Evolutionary conservation across 495 filamentous ascomycete genomes (phyloP).

Genomic region (Sabuloglossum arenarium): DNA sequence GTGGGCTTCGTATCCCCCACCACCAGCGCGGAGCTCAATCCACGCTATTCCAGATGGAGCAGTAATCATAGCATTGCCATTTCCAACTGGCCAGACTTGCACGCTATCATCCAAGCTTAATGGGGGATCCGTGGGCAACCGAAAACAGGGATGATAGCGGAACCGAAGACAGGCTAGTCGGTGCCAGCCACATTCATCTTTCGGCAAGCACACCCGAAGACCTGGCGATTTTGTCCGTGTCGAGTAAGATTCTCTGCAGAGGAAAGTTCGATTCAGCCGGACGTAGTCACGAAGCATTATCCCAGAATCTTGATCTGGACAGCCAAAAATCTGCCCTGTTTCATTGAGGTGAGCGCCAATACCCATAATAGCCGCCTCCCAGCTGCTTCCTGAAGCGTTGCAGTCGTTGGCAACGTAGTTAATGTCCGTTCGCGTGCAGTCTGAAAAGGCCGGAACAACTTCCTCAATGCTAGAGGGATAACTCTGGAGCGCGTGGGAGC

Average conservation of each 20-base stretch:
- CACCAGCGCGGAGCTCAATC: slow-evolving; percentile 60
- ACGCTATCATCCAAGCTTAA: slow-evolving; percentile 42
- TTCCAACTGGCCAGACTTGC: slow-evolving; percentile 73
- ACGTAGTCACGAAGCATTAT: slow-evolving; percentile 81
- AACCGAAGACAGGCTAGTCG: slow-evolving; percentile 72
- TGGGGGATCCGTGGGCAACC: slow-evolving; percentile 50
- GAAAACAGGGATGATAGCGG: slow-evolving; percentile 78
- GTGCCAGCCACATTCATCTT: slow-evolving; percentile 79
- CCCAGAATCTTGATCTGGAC: slow-evolving; percentile 68
- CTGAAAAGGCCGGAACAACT: slow-evolving; percentile 62
- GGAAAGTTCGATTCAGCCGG: slow-evolving; percentile 62
- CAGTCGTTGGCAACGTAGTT: slow-evolving; percentile 64
- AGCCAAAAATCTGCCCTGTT: slow-evolving; percentile 68
- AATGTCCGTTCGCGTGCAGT: slow-evolving; percentile 76
- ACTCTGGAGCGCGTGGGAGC: slow-evolving; percentile 71
- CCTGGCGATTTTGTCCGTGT: slow-evolving; percentile 68
- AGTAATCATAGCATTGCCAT: slow-evolving; percentile 57
- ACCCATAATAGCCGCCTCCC: slow-evolving; percentile 79
- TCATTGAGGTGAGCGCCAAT: slow-evolving; percentile 87
- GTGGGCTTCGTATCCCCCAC: slow-evolving; percentile 53
- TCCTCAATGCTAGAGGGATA: slow-evolving; percentile 74
- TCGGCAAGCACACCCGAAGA: slow-evolving; percentile 41
- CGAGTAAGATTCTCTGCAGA: slow-evolving; percentile 56
- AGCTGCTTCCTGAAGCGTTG: slow-evolving; percentile 66
- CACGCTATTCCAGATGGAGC: slow-evolving; percentile 63